Conservation (phyloP, 371 early-diverging fungal species). For the Entomophthora muscae region DNA sequence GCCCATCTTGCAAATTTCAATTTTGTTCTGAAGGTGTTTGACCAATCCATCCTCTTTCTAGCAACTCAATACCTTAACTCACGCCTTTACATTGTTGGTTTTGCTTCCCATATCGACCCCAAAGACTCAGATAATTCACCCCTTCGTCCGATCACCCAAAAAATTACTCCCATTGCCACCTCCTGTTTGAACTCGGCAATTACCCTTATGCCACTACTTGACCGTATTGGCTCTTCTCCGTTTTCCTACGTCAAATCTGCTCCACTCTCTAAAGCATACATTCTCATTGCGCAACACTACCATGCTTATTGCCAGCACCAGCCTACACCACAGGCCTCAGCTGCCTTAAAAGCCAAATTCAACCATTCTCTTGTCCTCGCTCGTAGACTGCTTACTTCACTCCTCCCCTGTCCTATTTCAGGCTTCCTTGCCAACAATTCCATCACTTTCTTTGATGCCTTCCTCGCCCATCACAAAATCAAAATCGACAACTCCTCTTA, state of each 20-base stretch:
- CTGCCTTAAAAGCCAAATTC: not conserved
- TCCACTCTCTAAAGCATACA: not conserved
- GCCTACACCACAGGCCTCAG: not conserved
- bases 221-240: not conserved
- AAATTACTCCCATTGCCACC: not conserved
- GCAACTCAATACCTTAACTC: not conserved
- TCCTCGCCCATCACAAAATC: not conserved
- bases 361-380: not conserved
- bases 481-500: no score
- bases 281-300: not conserved
- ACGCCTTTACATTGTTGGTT: not conserved
- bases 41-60: not conserved
- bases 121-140: not conserved
- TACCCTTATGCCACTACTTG: not conserved
- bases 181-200: not conserved
- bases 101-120: not conserved
- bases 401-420: not conserved
- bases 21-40: not conserved
- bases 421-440: not conserved
- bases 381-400: not conserved
- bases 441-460: not conserved
- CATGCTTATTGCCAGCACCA: not conserved
- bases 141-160: not conserved
- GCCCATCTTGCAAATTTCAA: not conserved
- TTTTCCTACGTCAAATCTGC: not conserved